phyloP scores from a whole-genome alignment of 768 basidiomycete species.

The Ramaria sp. region DNA sequence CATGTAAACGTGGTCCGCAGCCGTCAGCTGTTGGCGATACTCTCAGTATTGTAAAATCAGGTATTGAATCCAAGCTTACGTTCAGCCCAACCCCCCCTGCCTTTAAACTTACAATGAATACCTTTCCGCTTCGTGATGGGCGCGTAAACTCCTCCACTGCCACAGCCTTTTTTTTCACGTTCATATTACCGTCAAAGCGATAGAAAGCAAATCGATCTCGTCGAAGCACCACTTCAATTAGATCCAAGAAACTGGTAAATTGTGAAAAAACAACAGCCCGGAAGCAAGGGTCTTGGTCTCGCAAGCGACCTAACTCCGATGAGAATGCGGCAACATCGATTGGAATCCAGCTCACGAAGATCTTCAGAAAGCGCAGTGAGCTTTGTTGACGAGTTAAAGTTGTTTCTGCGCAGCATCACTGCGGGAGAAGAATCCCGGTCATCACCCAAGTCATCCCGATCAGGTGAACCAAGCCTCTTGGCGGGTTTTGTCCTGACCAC shows the following conservation, averaged over 20 bases:
- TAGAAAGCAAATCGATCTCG: constrained; percentile 60
- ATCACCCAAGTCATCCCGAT: constrained; percentile 13
- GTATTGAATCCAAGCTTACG: constrained; percentile 28
- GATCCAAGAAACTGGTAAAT: constrained; percentile 79
- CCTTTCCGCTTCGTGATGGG: constrained; percentile 57
- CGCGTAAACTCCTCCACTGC: constrained; percentile 73
- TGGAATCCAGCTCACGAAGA: constrained; percentile 38
- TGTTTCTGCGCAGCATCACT: constrained; percentile 61
- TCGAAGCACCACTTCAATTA: constrained; percentile 62
- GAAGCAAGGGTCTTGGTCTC: constrained; percentile 64
- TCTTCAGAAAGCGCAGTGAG: constrained; percentile 70
- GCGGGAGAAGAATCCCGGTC: constrained; percentile 27
- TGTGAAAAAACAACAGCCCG: constrained; percentile 86
- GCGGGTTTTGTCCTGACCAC: constrained; percentile 28
- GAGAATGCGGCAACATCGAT: background rate
- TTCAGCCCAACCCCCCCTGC: constrained; percentile 92
- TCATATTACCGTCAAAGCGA: constrained; percentile 91
- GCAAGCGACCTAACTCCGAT: constrained; percentile 37
- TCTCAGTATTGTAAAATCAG: background rate
- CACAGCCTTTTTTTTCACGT: constrained; percentile 65
- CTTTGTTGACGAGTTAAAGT: constrained; percentile 88
- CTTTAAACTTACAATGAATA: constrained; percentile 71
- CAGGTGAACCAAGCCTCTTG: constrained; percentile 10
- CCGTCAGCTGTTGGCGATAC: constrained; percentile 41
- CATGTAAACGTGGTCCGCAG: constrained; percentile 82